phyloP scores from a whole-genome alignment of 2,329 filamentous ascomycete species.

The Bipolaris cookei region DNA sequence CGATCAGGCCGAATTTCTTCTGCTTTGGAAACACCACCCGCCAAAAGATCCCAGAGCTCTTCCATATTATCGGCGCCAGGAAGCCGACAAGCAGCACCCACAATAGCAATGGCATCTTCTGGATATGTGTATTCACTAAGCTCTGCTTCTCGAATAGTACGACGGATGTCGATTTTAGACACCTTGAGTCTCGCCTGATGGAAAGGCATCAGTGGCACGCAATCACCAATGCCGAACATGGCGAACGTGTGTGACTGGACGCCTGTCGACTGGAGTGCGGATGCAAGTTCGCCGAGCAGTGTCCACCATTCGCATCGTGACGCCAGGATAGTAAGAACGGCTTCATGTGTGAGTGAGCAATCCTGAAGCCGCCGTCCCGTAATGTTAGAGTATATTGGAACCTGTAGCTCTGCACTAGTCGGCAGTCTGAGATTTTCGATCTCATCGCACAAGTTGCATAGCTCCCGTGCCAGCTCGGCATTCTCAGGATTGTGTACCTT shows the following conservation, averaged over 20 bases:
- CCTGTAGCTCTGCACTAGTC: conserved; percentile 14
- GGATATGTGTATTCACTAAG: conserved; percentile 13
- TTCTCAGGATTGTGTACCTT: conserved; percentile 36
- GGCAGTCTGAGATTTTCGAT: conserved; percentile 18
- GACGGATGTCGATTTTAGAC: conserved; percentile 19
- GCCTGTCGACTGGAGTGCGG: conserved; percentile 18
- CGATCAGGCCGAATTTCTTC: conserved; percentile 12
- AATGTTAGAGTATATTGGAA: conserved; percentile 25
- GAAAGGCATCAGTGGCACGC: conserved; percentile 25
- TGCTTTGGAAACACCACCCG: conserved; percentile 11
- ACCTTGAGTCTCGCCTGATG: conserved; percentile 16
- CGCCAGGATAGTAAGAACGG: conserved; percentile 25
- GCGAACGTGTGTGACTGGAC: conserved; percentile 21
- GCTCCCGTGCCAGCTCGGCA: conserved; percentile 18
- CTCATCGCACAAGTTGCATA: conserved; percentile 13
- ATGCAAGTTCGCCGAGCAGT: conserved; percentile 24
- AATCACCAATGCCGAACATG: conserved; percentile 32
- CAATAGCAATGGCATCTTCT: conserved; percentile 19
- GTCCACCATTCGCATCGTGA: conserved; percentile 32
- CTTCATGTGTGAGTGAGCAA: conserved; percentile 17
- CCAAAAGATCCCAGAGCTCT: conserved; percentile 22
- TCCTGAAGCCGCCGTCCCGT: conserved; percentile 10
- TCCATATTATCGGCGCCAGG: conserved; percentile 19
- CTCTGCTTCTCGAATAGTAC: conserved; percentile 7
- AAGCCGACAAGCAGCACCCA: conserved; percentile 21